Base-by-base conservation (phyloP, 192 early-diverging fungal species). In the Linnemannia exigua region DNA sequence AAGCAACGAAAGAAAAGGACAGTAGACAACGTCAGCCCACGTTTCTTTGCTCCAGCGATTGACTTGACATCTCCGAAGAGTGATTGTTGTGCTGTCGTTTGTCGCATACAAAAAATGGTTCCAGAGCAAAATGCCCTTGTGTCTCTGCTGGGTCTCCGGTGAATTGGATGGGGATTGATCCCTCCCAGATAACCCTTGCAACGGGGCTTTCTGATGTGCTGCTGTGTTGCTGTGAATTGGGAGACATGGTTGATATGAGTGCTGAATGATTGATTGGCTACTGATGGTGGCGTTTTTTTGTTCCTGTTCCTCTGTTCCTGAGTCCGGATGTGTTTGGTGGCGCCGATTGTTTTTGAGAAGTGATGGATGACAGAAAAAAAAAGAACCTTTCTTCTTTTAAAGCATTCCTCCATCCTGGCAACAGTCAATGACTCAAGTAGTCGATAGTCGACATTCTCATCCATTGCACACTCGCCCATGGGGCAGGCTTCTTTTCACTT, bases 131-230 rank as follows among this genome's bases (percentile, higher is more conserved):
- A n/a, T n/a, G n/a, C 48, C 66, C 48, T 51, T 47, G 35, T 28
- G 37, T 38, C 19, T 82, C 74, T 20, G 37, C 31, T 20, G 33
- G n/a, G 48, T 76, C 61, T 44, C n/a, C 28, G 11, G 72, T 38
- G 46, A 88, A 76, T 15, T 80, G 74, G 22, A 88, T 88, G 1
- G 87, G 87, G 38, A 88, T 70, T 22, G 81, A 75, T 66, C 87
- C 87, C 31, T 83, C 75, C 87, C 87, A 88, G 54, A 88, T 75
- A 6, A 72, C 82, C 63, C 67, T 84, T 31, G 87, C 69, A 15
- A 88, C 72, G 9, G 81, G 82, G 22, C 79, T 88, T 33, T 80
- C 50, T 1, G 77, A 73, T 48, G 80, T 31, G 58, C 25, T 31
- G 58, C 25, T 63, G 58, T 63, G 58, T 44, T 44, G 41, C 9